Percentiles rank a stretch among this genome's conserved stretches.
phyloP scores from a whole-genome alignment of 768 basidiomycete species.

The Amanita thiersii region DNA sequence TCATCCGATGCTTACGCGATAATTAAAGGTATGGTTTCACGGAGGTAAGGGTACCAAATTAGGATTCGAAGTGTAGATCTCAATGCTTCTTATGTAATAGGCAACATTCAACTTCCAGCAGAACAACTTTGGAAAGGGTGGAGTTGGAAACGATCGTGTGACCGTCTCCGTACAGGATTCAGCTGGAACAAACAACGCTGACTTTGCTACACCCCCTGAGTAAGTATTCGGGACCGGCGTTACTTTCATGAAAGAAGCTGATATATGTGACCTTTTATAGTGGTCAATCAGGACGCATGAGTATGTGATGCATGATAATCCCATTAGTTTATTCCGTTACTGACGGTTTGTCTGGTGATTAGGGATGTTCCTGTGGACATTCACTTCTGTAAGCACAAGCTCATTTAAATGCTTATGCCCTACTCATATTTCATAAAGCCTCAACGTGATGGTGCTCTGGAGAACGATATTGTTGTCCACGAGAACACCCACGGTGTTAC shows the following conservation, averaged over 20 bases:
- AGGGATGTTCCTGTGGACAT: constrained; percentile 26
- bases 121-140: constrained; percentile 47
- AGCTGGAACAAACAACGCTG: constrained; percentile 33
- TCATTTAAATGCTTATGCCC: background rate
- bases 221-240: constrained; percentile 17
- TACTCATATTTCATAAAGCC: background rate
- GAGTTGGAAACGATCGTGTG: constrained; percentile 40
- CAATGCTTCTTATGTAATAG: constrained; percentile 35
- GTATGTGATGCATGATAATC: background rate
- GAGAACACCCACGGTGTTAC: no score
- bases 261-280: constrained; percentile 10
- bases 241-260: background rate
- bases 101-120: constrained; percentile 48
- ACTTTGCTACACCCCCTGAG: constrained; percentile 36
- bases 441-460: constrained; percentile 17
- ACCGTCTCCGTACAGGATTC: constrained; percentile 42
- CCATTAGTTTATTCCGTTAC: background rate
- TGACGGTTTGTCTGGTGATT: background rate
- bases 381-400: constrained; percentile 23
- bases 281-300: constrained; percentile 14
- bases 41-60: constrained; percentile 21
- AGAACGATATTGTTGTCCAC: no score
- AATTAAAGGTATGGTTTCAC: constrained; percentile 41
- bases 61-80: background rate
- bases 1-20: background rate